Evolutionary conservation across 164 flowering plant species (phyloP).

Genomic region (Liriodendron chinense): DNA sequence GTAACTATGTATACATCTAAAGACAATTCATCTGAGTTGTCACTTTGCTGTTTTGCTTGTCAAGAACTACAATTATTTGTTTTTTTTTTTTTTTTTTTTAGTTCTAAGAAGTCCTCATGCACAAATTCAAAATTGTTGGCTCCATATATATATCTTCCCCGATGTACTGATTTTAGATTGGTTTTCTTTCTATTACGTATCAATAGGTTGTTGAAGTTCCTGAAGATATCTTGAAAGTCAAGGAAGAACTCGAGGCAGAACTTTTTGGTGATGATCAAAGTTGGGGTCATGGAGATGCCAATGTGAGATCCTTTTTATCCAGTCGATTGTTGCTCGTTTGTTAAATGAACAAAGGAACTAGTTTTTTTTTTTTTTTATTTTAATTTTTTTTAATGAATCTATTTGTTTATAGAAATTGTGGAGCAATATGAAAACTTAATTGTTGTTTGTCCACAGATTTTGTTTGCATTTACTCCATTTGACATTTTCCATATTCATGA

Average conservation of each 20-base stretch:
- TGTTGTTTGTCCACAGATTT: background rate
- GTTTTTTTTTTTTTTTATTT: background rate
- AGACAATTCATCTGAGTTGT: background rate
- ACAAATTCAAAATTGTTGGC: background rate
- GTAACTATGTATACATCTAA: too few relatives aligned
- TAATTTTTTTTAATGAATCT: background rate
- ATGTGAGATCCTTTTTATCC: conserved; percentile 38
- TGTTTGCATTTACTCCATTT: background rate
- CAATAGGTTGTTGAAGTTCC: conserved; percentile 46
- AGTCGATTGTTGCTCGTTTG: background rate
- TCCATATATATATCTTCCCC: background rate
- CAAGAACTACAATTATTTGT: background rate
- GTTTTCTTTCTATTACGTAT: conserved; percentile 5
- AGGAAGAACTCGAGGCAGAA: conserved; percentile 70
- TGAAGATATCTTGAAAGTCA: conserved; percentile 69
- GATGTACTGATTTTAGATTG: background rate
- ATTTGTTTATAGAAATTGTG: background rate
- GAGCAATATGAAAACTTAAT: background rate
- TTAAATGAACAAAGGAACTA: background rate
- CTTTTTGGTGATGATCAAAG: conserved; percentile 71
- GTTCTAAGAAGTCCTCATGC: background rate
- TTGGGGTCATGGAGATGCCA: conserved; percentile 68
- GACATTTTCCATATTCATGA: background rate
- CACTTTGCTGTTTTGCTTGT: background rate
- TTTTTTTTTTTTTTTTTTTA: background rate